Evolutionary conservation across 352 stramenopile species (phyloP), one percentile per base, ranked within the genome.

Genomic region (Phytophthora pluvialis): DNA sequence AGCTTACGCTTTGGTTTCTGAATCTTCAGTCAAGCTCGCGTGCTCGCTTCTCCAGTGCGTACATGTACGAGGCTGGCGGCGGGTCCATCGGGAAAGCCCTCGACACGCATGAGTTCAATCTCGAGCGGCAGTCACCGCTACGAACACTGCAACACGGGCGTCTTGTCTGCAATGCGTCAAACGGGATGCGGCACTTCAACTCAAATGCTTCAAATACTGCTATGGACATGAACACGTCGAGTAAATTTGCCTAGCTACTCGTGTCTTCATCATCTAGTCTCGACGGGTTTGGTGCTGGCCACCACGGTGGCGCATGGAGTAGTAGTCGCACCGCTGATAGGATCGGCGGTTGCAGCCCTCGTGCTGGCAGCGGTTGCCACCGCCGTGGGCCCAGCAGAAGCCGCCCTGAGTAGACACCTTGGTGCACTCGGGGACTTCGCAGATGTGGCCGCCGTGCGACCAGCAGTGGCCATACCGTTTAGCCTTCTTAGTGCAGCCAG

Each of bases 401-500:
- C 21, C 21, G 21, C 21, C 21, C 21, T 21, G 21, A 21, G 21
- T 21, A 21, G 21, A 21, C 21, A 21, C 21, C 21, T 21, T 21
- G 21, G 64, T 67, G 66, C 83, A 92, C 7, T 73, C 72, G 3
- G 73, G 72, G 2, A 72, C 53, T 13, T 85, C 72, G 35, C 81
- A 92, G 44, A 87, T 86, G 64, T 72, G 75, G 36, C 83, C 83
- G 46, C 81, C 78, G 51, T 91, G 83, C 31, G 83, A 88, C 75
- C 81, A 90, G 69, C 83, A 91, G 64, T 86, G 78, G 40, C 83
- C 83, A 40, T 88, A 88, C 0, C 80, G 79, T 58, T 90, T 90
- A 60, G 83, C 77, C 44, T 88, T 87, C 53, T 77, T 75, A 26
- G 60, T 80, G 67, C 83, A 91, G 29, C 77, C 70, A 10, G 81